A percentile compares a stretch with the other conserved stretches of the same genome.
Evolutionary conservation across 2,329 filamentous ascomycete species (phyloP).

Genomic region (Rosellinia necatrix): DNA sequence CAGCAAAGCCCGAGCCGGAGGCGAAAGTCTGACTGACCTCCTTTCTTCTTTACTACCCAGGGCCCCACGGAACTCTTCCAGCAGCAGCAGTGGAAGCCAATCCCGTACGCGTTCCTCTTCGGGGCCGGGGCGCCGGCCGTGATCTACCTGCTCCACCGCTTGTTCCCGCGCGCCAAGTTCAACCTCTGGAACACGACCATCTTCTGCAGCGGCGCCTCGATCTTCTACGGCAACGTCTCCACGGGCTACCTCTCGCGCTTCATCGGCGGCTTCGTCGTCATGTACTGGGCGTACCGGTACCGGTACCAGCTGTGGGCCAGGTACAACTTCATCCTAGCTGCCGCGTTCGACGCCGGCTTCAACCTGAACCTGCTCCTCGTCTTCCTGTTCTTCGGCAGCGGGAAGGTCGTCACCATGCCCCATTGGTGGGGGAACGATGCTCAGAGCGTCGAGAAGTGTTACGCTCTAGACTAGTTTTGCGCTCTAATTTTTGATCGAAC

Average conservation of each 20-base stretch:
- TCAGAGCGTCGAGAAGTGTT: slow-evolving; percentile 61
- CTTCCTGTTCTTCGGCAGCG: slow-evolving; percentile 63
- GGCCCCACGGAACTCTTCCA: slow-evolving; percentile 55
- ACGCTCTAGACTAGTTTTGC: slow-evolving; percentile 50
- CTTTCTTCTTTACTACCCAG: slow-evolving; percentile 25
- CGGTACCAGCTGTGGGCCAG: slow-evolving; percentile 61
- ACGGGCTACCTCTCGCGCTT: slow-evolving; percentile 62
- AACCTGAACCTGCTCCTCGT: slow-evolving; percentile 65
- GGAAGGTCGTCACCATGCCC: slow-evolving; percentile 62
- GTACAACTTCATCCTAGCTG: slow-evolving; percentile 65
- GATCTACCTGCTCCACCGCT: slow-evolving; percentile 56
- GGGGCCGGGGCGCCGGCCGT: slow-evolving; percentile 52
- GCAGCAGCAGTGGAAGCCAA: slow-evolving; percentile 50
- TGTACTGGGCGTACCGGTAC: slow-evolving; percentile 62
- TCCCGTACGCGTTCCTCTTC: slow-evolving; percentile 59
- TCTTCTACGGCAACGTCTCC: slow-evolving; percentile 65
- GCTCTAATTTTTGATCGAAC: neutral
- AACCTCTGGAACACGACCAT: slow-evolving; percentile 66
- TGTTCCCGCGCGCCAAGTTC: slow-evolving; percentile 58
- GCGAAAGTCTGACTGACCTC: neutral
- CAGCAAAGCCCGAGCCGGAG: no score
- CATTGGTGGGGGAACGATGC: slow-evolving; percentile 67
- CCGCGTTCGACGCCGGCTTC: slow-evolving; percentile 65
- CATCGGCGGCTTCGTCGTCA: slow-evolving; percentile 64
- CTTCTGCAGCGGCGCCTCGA: slow-evolving; percentile 59